A percentile compares a stretch with the other conserved stretches of the same genome.
Conservation (phyloP, 2,329 filamentous ascomycete species). For the Camptophora hylomeconis region DNA sequence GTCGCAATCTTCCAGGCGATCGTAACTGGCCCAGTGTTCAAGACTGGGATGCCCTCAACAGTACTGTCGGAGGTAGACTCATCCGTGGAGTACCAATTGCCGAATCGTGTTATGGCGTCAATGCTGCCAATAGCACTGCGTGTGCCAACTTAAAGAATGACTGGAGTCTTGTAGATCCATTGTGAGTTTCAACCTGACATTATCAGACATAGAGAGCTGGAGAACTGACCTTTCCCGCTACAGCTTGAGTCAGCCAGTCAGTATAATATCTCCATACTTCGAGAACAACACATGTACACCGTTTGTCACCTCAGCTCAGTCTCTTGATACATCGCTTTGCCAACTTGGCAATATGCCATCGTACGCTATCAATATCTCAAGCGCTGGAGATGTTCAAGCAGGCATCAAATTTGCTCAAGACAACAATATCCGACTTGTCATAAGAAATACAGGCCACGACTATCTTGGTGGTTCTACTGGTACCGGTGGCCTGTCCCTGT, state of each 20-base stretch:
- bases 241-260: conserved; percentile 37
- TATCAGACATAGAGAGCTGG: conserved; percentile 19
- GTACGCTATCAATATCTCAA: conserved; percentile 25
- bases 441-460: conserved; percentile 47
- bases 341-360: conserved; percentile 21
- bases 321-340: conserved; percentile 13
- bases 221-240: conserved; percentile 22
- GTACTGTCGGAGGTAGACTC: conserved; percentile 24
- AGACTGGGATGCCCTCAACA: conserved; percentile 26
- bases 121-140: too few relatives aligned
- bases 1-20: too few relatives aligned
- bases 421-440: conserved; percentile 29
- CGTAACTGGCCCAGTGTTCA: conserved; percentile 23
- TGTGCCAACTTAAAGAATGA: too few relatives aligned
- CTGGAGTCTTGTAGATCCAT: too few relatives aligned
- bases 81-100: conserved; percentile 23
- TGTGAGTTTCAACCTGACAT: conserved; percentile 31
- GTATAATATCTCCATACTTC: conserved; percentile 20
- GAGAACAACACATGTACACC: conserved; percentile 22
- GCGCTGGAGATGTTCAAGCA: conserved; percentile 23
- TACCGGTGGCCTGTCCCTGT: conserved; percentile 3
- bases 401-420: conserved; percentile 25
- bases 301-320: conserved; percentile 34
- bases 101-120: conserved; percentile 29
- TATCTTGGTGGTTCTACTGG: conserved; percentile 13